phyloP scores from a whole-genome alignment of 2,329 filamentous ascomycete species.

The Diaporthe destruens region DNA sequence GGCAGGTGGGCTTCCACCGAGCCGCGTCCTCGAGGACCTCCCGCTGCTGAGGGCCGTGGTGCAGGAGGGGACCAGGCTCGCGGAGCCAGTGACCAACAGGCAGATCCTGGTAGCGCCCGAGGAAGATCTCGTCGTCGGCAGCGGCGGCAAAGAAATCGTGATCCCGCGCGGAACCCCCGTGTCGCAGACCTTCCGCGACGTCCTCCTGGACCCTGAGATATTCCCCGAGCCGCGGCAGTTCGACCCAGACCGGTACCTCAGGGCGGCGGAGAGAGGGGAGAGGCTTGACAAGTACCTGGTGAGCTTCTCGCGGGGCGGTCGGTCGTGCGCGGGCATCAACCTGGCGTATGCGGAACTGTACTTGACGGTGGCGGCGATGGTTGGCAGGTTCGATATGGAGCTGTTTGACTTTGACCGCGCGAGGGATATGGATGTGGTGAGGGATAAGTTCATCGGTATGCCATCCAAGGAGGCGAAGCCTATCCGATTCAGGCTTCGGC shows the following conservation, averaged over 20 bases:
- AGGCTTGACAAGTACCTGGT: constrained; percentile 24
- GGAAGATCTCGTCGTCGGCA: not conserved
- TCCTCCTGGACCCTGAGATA: constrained; percentile 12
- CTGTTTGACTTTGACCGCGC: constrained; percentile 12
- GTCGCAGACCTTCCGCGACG: constrained; percentile 14
- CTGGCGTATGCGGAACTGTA: constrained; percentile 17
- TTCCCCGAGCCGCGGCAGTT: constrained; percentile 7
- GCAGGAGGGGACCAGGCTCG: constrained; percentile 44
- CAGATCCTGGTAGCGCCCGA: constrained; percentile 4
- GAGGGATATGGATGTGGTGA: constrained; percentile 12
- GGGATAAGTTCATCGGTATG: constrained; percentile 23
- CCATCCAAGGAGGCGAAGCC: too few species aligned
- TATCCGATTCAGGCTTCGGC: too few species aligned
- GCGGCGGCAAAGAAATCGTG: not conserved
- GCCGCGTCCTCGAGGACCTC: constrained; percentile 44
- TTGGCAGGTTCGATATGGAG: constrained; percentile 1
- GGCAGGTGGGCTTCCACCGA: constrained; percentile 37
- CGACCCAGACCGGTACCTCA: not conserved
- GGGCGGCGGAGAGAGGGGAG: not conserved
- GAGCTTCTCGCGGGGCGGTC: constrained; percentile 23
- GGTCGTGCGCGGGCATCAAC: constrained; percentile 13
- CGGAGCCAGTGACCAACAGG: constrained; percentile 18
- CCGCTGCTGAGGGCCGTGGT: constrained; percentile 45
- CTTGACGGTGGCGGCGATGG: constrained; percentile 20
- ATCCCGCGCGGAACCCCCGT: constrained; percentile 16